Percentiles rank a stretch among this genome's conserved stretches.
These are phyloP conservation scores for Eucalyptus viminalis DNA, from an alignment of 345 rosid species.

Conservation along the genomic window DNA sequence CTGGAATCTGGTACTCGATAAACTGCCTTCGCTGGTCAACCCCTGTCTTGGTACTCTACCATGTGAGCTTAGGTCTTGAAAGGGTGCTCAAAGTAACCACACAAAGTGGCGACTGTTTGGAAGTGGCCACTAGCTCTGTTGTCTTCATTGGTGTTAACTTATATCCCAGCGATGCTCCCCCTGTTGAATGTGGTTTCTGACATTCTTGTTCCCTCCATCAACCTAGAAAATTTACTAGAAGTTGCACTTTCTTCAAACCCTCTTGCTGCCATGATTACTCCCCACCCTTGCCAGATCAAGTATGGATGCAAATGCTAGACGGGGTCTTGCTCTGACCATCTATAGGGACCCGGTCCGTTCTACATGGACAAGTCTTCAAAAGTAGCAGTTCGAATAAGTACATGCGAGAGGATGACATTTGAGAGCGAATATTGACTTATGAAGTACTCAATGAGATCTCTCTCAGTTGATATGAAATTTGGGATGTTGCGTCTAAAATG, in stretches of 20 bases:
- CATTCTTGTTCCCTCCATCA: neutral
- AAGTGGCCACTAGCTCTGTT: neutral
- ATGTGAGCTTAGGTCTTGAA: neutral
- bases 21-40: neutral
- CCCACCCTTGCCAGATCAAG: neutral
- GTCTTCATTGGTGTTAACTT: neutral
- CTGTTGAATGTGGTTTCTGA: neutral
- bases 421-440: neutral
- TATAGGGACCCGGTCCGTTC: neutral
- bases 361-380: neutral
- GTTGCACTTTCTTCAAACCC: neutral
- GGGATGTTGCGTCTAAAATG: fast-evolving
- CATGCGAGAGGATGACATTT: neutral
- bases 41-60: neutral
- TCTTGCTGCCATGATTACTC: neutral
- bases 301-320: neutral
- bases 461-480: fast-evolving
- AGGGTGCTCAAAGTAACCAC: neutral
- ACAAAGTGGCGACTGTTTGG: neutral
- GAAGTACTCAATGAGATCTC: neutral
- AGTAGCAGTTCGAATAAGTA: neutral
- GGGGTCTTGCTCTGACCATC: neutral
- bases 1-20: neutral
- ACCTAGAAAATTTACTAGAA: neutral
- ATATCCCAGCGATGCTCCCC: neutral